These are phyloP conservation scores for Backusella westeae DNA, from an alignment of 192 early-diverging fungal genomes.

Conservation along the genomic window DNA sequence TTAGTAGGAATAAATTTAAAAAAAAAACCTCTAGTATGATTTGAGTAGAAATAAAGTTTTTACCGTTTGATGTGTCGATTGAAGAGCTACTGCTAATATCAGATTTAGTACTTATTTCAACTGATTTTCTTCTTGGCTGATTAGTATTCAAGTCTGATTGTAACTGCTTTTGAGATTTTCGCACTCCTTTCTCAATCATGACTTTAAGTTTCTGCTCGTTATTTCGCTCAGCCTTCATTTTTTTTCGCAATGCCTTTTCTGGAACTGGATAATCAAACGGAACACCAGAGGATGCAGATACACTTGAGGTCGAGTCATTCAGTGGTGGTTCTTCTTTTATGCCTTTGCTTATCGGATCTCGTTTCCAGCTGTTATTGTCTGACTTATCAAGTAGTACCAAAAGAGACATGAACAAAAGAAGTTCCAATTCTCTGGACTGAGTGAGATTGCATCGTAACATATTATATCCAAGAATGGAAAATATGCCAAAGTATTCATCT, in stretches of 20 bases:
- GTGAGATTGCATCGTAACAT: conserved; percentile 9
- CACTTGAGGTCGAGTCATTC: background rate
- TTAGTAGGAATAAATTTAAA: background rate
- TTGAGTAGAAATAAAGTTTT: background rate
- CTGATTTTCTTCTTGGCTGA: background rate
- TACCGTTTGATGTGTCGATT: background rate
- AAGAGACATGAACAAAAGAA: conserved; percentile 13
- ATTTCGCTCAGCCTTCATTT: background rate
- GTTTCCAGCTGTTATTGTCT: conserved; percentile 11
- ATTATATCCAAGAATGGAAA: conserved; percentile 17
- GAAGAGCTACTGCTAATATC: background rate
- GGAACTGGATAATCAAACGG: background rate
- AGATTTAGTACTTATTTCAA: background rate
- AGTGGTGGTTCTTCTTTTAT: background rate
- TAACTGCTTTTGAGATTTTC: conserved; percentile 8
- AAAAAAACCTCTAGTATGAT: background rate
- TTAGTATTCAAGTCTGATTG: background rate
- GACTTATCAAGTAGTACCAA: conserved; percentile 20
- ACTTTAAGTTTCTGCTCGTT: conserved; percentile 13
- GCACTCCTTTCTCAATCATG: conserved; percentile 10
- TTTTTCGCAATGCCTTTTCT: conserved; percentile 1
- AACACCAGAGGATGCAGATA: background rate
- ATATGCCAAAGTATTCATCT: conserved; percentile 26
- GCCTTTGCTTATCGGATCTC: conserved; percentile 5
- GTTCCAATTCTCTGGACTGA: conserved; percentile 12